Percentiles rank a stretch among this genome's conserved stretches.
Evolutionary conservation across 2,329 filamentous ascomycete genomes (phyloP).

Genomic region (Ascochyta fabae): DNA sequence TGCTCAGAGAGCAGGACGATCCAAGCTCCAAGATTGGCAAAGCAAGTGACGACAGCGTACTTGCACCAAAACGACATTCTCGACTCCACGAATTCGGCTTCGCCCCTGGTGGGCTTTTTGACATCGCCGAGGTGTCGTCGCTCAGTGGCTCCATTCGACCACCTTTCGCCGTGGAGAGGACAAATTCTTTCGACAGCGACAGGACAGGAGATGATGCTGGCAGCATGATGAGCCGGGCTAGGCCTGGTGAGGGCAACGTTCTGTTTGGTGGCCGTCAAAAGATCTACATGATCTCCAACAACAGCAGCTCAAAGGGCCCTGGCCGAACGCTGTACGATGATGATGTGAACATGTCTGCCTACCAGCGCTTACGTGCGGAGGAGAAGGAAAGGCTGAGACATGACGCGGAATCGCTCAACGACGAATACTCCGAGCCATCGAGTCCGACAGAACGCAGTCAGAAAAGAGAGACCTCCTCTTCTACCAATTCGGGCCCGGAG

Average conservation of each 20-base stretch:
- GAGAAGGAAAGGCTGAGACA: constrained; percentile 53
- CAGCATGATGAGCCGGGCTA: constrained; percentile 83
- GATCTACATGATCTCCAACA: constrained; percentile 79
- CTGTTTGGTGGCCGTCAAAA: constrained; percentile 96
- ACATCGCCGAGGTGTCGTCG: constrained; percentile 92
- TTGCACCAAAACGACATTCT: constrained; percentile 82
- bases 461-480: constrained; percentile 83
- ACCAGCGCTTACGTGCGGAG: constrained; percentile 74
- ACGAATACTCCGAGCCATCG: constrained; percentile 53
- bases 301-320: constrained; percentile 55
- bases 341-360: constrained; percentile 82
- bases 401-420: constrained; percentile 48
- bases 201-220: constrained; percentile 71
- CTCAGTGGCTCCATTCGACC: constrained; percentile 62
- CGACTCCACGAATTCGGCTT: constrained; percentile 76
- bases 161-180: constrained; percentile 66
- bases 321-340: constrained; percentile 80
- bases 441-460: constrained; percentile 67
- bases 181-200: constrained; percentile 68
- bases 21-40: constrained; percentile 88
- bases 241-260: constrained; percentile 87
- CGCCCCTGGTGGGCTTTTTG: constrained; percentile 66
- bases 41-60: constrained; percentile 91
- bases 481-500: constrained; percentile 76
- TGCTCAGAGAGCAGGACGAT: constrained; percentile 94